These are phyloP conservation scores for Oenanthe sinensis DNA, from an alignment of 129 eudicot species.

Conservation along the genomic window DNA sequence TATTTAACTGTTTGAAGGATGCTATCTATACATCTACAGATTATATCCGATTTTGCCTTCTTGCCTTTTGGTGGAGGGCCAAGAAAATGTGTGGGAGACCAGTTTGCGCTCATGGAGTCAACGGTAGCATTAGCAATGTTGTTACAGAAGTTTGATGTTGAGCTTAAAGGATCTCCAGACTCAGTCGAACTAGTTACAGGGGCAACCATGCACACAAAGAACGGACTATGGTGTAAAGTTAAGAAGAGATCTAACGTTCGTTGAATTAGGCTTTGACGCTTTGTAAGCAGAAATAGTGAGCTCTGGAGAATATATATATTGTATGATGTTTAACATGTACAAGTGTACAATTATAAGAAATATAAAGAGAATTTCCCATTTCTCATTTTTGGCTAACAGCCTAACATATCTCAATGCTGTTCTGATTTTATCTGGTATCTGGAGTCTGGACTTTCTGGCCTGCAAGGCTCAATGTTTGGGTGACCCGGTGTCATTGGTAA, in stretches of 20 bases:
- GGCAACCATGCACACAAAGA: constrained; percentile 95
- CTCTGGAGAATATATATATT: not conserved
- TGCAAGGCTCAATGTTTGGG: too few relatives aligned
- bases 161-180: constrained; percentile 76
- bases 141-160: constrained; percentile 70
- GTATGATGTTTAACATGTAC: not conserved
- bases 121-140: constrained; percentile 82
- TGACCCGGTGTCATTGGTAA: too few relatives aligned
- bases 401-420: not conserved
- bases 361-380: not conserved
- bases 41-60: constrained; percentile 80
- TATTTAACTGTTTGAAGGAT: not conserved
- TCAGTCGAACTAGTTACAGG: constrained; percentile 88
- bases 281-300: not conserved
- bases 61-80: constrained; percentile 99
- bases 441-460: too few relatives aligned
- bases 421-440: too few relatives aligned
- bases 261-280: constrained; percentile 6
- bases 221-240: constrained; percentile 73
- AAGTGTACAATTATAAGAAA: not conserved
- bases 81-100: constrained; percentile 97
- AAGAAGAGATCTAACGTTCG: constrained; percentile 46
- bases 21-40: constrained; percentile 28
- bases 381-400: not conserved
- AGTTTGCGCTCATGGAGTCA: constrained; percentile 98